Conservation (phyloP, 1,284 basidiomycete genomes). For the Tremellales sp. region DNA sequence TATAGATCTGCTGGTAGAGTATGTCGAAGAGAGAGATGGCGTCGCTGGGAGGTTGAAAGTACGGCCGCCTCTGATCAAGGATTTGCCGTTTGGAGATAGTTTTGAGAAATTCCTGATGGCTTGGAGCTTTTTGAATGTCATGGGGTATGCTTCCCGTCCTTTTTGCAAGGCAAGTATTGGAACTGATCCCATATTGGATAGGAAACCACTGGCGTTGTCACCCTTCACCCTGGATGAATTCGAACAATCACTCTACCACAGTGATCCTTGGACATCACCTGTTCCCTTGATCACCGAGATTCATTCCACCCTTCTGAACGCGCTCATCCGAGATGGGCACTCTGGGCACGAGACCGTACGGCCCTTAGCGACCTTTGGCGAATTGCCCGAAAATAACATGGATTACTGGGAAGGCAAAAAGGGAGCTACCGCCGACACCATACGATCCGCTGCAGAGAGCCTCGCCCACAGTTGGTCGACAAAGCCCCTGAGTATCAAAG, state of each 20-base stretch:
- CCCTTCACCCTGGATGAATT: constrained; percentile 90
- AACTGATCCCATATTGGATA: constrained; percentile 32
- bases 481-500: constrained; percentile 31
- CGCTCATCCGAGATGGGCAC: constrained; percentile 67
- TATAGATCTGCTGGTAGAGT: constrained; percentile 73
- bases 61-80: constrained; percentile 61
- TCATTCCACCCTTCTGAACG: constrained; percentile 83
- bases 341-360: constrained; percentile 30
- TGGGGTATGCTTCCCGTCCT: constrained; percentile 61
- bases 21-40: constrained; percentile 64
- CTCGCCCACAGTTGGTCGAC: constrained; percentile 31
- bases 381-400: constrained; percentile 19
- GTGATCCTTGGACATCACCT: constrained; percentile 58
- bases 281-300: constrained; percentile 80
- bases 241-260: constrained; percentile 79
- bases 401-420: constrained; percentile 47
- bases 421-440: constrained; percentile 44
- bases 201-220: constrained; percentile 83
- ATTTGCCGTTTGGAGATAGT: constrained; percentile 70
- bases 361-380: constrained; percentile 30
- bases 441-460: constrained; percentile 34
- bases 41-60: constrained; percentile 44
- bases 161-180: neutral
- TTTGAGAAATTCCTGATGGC: constrained; percentile 83
- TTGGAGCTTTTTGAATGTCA: constrained; percentile 90